A percentile compares a stretch with the other conserved stretches of the same genome.
These are phyloP conservation scores for Fusarium chaquense DNA, from an alignment of 2,329 filamentous ascomycete species.

Conservation along the genomic window DNA sequence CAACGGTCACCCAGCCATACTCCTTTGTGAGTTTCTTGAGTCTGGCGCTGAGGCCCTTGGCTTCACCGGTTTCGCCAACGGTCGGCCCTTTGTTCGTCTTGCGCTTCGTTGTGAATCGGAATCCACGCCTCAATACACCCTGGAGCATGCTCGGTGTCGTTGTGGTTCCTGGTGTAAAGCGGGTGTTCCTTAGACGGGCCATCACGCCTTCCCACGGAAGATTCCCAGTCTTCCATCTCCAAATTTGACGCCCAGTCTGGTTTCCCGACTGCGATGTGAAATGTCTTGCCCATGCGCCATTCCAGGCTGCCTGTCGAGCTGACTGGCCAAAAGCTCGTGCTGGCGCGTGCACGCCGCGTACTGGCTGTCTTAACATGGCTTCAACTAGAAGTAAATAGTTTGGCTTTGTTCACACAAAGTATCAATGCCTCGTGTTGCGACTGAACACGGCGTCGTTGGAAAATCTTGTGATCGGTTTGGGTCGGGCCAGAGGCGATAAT, in stretches of 20 bases:
- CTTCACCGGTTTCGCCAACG: slow-evolving; percentile 42
- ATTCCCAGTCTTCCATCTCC: slow-evolving; percentile 33
- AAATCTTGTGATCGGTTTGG: slow-evolving; percentile 30
- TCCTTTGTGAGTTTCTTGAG: slow-evolving; percentile 88
- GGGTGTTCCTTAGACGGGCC: slow-evolving; percentile 33
- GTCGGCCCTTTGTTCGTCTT: slow-evolving; percentile 45
- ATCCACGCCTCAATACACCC: slow-evolving; percentile 49
- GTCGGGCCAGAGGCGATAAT: slow-evolving; percentile 33
- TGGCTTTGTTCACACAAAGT: not conserved
- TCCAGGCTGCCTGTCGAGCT: slow-evolving; percentile 44
- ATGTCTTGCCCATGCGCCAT: slow-evolving; percentile 47
- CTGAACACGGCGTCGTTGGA: slow-evolving; percentile 6
- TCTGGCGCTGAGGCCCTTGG: slow-evolving; percentile 72
- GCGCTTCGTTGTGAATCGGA: slow-evolving; percentile 53
- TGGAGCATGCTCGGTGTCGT: slow-evolving; percentile 41
- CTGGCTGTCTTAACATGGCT: slow-evolving; percentile 47
- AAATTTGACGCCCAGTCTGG: slow-evolving; percentile 38
- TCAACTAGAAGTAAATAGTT: not conserved
- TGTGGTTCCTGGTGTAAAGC: slow-evolving; percentile 30
- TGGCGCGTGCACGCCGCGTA: slow-evolving; percentile 42
- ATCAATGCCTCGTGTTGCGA: not conserved
- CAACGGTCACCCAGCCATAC: slow-evolving; percentile 93
- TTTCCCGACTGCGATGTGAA: slow-evolving; percentile 46
- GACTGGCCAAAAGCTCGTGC: slow-evolving; percentile 36
- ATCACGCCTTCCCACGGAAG: slow-evolving; percentile 37